A percentile compares a stretch with the other conserved stretches of the same genome.
Evolutionary conservation across 768 basidiomycete species (phyloP).

Genomic region (Nidularia sp.): DNA sequence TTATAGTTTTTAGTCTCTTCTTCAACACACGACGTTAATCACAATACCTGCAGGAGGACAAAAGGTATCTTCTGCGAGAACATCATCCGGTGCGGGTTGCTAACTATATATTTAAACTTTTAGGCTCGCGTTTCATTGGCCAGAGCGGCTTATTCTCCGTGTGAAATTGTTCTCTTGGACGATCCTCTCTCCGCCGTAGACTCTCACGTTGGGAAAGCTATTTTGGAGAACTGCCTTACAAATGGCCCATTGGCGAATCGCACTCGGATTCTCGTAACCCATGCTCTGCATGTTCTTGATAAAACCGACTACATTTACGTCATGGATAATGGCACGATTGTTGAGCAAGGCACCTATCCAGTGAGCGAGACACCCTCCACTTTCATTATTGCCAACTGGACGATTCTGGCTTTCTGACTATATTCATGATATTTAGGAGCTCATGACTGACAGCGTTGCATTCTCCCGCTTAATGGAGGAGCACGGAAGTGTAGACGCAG

Average conservation of each 20-base stretch:
- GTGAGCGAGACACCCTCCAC: no score
- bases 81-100: not conserved
- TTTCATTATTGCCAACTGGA: no score
- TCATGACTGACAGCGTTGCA: not conserved
- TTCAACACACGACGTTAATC: no score
- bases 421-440: not conserved
- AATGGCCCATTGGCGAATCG: constrained; percentile 37
- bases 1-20: no score
- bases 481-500: constrained; percentile 3
- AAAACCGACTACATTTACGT: constrained; percentile 53
- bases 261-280: constrained; percentile 53
- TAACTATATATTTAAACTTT: not conserved
- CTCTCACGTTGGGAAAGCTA: constrained; percentile 58
- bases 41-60: constrained; percentile 12
- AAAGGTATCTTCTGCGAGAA: constrained; percentile 8
- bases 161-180: constrained; percentile 68
- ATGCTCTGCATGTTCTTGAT: constrained; percentile 43
- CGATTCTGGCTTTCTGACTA: no score
- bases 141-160: constrained; percentile 61
- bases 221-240: constrained; percentile 51
- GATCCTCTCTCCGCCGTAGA: constrained; percentile 75
- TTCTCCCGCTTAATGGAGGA: constrained; percentile 7
- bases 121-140: constrained; percentile 65
- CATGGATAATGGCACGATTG: constrained; percentile 45
- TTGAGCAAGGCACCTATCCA: constrained; percentile 49